phyloP scores from a whole-genome alignment of 2,329 filamentous ascomycete species.

The Berkeleyomyces rouxiae region DNA sequence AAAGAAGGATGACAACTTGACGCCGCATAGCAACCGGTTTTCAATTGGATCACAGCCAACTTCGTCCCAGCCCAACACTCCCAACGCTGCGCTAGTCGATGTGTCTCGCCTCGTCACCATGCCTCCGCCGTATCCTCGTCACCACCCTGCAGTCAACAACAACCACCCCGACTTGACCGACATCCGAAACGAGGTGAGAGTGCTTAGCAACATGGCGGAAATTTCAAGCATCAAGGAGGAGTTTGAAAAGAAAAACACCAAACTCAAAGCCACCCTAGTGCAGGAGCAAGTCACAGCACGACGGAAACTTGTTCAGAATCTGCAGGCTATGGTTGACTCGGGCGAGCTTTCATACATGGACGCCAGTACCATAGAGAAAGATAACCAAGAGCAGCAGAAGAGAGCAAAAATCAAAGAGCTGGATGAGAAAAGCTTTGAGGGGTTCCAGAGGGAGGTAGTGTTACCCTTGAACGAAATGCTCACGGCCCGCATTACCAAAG shows the following conservation, averaged over 20 bases:
- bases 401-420: conserved; percentile 52
- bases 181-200: conserved; percentile 57
- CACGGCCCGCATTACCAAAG: conserved; percentile 54
- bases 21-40: conserved; percentile 28
- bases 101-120: conserved; percentile 84
- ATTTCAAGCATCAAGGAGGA: conserved; percentile 50
- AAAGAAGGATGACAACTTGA: conserved; percentile 27
- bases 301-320: conserved; percentile 51
- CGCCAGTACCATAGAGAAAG: conserved; percentile 64
- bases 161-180: conserved; percentile 76
- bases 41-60: conserved; percentile 26
- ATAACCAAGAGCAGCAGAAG: conserved; percentile 50
- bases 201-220: conserved; percentile 57
- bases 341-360: conserved; percentile 71
- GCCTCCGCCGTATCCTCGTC: conserved; percentile 82
- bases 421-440: conserved; percentile 66
- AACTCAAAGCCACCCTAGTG: conserved; percentile 38
- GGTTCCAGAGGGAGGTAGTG: conserved; percentile 70
- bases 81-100: conserved; percentile 47
- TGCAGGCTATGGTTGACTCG: conserved; percentile 62
- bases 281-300: conserved; percentile 36
- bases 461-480: conserved; percentile 68
- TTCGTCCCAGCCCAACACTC: conserved; percentile 29
- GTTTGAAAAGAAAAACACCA: conserved; percentile 39
- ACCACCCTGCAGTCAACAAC: conserved; percentile 92